Conservation (phyloP, 169 alveolate species). For the Plasmodium gaboni region DNA sequence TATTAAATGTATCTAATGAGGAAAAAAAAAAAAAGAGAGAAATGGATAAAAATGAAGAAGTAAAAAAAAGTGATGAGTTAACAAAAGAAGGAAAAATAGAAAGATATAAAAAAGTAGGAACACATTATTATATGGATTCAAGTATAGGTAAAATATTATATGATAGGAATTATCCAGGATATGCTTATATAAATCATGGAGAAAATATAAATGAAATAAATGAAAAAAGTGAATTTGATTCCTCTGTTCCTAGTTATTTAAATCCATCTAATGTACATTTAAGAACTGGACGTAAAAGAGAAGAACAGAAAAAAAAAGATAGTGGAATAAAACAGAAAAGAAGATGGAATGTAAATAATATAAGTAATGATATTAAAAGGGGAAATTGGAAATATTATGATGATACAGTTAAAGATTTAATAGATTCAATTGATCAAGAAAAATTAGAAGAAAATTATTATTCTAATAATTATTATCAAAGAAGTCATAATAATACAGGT, state of each 20-base stretch:
- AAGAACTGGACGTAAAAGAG: conserved; percentile 86
- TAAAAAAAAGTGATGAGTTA: not conserved
- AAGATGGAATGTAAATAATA: conserved; percentile 83
- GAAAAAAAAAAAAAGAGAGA: not conserved
- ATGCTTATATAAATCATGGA: conserved; percentile 69
- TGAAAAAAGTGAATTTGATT: conserved; percentile 53
- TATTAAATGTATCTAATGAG: not conserved
- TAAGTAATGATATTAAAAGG: conserved; percentile 85
- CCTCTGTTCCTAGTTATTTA: conserved; percentile 80
- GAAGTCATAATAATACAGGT: conserved; percentile 86
- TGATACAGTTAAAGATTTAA: conserved; percentile 71
- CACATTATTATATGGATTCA: conserved; percentile 46
- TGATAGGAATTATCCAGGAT: conserved; percentile 75
- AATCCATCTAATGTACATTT: conserved; percentile 84
- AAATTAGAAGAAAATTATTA: conserved; percentile 74
- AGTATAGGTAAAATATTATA: conserved; percentile 44
- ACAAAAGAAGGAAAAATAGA: conserved; percentile 42
- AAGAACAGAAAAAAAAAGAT: conserved; percentile 80
- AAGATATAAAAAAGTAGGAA: conserved; percentile 71
- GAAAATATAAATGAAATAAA: conserved; percentile 55
- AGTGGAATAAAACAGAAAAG: conserved; percentile 82
- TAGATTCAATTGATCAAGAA: conserved; percentile 75
- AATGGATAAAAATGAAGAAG: not conserved
- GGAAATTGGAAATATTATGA: conserved; percentile 85
- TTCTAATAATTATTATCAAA: conserved; percentile 73